Conservation (phyloP, 164 flowering plant species). For the Platanus orientalis region DNA sequence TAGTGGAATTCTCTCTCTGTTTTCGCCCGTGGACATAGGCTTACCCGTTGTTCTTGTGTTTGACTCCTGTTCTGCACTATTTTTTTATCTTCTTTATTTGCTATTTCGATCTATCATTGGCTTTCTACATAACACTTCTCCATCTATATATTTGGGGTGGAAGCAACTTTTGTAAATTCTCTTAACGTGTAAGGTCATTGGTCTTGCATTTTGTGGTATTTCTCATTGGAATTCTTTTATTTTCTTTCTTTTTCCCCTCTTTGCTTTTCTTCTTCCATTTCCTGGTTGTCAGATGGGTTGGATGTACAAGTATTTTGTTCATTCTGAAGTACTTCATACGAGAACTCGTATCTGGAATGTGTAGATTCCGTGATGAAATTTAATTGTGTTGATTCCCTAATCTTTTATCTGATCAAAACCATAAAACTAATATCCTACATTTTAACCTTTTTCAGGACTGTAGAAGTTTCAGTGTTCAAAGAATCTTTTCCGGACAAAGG, state of each 20-base stretch:
- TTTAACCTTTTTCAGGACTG: constrained; percentile 12
- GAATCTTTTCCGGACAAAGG: constrained; percentile 14
- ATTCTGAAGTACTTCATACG: background rate
- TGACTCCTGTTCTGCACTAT: too few species aligned
- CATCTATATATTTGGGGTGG: background rate
- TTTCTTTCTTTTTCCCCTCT: background rate
- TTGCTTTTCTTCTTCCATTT: background rate
- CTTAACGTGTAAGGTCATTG: too few species aligned
- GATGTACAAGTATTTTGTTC: background rate
- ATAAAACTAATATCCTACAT: background rate
- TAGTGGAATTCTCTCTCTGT: too few species aligned
- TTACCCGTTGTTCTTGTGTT: too few species aligned
- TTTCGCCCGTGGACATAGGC: too few species aligned
- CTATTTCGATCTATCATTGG: too few species aligned
- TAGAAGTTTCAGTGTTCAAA: constrained; percentile 8
- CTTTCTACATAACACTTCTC: too few species aligned
- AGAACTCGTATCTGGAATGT: background rate
- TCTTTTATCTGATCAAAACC: background rate
- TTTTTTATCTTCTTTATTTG: too few species aligned
- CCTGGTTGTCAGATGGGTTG: background rate
- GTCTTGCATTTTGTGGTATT: background rate
- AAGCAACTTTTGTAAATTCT: background rate
- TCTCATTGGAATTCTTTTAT: background rate
- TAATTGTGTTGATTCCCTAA: background rate
- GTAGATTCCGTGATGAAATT: background rate